A percentile compares a stretch with the other conserved stretches of the same genome.
phyloP scores from a whole-genome alignment of 2,329 filamentous ascomycete genomes.

The Piedraia hortae region DNA sequence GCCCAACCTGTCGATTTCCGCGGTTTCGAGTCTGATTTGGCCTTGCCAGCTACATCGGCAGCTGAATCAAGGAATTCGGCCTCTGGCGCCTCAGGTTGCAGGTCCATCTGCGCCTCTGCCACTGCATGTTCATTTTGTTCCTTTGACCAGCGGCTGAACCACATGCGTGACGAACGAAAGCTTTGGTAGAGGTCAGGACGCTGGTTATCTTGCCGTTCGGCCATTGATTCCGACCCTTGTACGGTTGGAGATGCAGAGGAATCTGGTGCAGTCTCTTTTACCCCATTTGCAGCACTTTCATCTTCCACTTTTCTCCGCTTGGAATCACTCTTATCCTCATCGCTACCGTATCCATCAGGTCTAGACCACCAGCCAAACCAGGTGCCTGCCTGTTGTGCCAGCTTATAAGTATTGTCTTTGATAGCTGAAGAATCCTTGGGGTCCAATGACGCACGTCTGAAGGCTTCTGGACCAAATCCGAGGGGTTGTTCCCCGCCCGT shows the following conservation, averaged over 20 bases:
- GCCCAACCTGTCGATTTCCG: constrained; percentile 40
- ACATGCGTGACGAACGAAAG: constrained; percentile 11
- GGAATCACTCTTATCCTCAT: constrained; percentile 11
- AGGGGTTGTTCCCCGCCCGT: constrained; percentile 6
- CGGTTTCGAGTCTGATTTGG: constrained; percentile 5
- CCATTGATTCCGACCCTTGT: no score
- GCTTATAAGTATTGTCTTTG: constrained; percentile 5
- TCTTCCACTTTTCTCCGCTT: constrained; percentile 7
- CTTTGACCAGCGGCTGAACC: constrained; percentile 24
- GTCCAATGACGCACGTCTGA: constrained; percentile 17
- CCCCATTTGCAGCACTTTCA: constrained; percentile 14
- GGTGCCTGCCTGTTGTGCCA: constrained; percentile 7
- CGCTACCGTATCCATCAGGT: constrained; percentile 18
- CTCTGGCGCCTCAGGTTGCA: constrained; percentile 2
- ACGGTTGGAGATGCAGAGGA: background rate
- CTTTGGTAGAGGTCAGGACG: constrained; percentile 6
- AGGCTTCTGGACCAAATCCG: constrained; percentile 2
- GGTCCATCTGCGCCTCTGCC: constrained; percentile 5
- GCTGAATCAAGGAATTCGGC: constrained; percentile 3
- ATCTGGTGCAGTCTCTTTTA: constrained; percentile 13
- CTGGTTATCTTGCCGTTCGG: constrained; percentile 3
- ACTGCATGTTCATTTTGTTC: constrained; percentile 16
- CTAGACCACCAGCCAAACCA: constrained; percentile 25
- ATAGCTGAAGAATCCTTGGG: constrained; percentile 8
- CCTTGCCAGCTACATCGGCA: constrained; percentile 1